phyloP scores from a whole-genome alignment of 1,284 basidiomycete genomes.

The Trichosporon sp. region DNA sequence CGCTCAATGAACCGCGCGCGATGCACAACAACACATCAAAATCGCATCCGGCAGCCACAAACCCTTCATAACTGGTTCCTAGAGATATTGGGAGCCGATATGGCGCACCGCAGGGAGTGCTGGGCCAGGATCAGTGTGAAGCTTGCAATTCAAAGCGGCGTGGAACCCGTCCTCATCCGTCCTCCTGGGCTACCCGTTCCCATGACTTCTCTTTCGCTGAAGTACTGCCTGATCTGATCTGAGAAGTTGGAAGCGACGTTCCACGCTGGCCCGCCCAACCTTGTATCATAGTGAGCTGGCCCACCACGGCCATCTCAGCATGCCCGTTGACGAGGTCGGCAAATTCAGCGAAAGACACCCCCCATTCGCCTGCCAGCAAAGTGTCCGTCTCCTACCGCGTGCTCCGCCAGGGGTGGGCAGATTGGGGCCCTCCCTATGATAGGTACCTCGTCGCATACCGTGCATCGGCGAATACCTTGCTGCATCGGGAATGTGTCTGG shows the following conservation, averaged over 20 bases:
- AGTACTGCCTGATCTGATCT: neutral
- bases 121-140: neutral
- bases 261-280: neutral
- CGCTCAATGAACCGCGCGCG: neutral
- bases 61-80: constrained; percentile 4
- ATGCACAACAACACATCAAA: neutral
- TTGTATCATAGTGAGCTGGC: too few relatives aligned
- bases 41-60: neutral
- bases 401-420: constrained; percentile 7
- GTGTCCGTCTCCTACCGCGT: neutral
- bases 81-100: neutral
- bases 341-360: neutral
- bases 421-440: neutral
- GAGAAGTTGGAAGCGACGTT: neutral
- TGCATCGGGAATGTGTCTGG: neutral
- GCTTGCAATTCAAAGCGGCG: neutral
- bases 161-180: neutral
- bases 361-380: neutral
- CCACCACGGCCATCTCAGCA: neutral
- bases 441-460: neutral
- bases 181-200: neutral
- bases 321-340: neutral
- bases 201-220: neutral
- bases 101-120: neutral
- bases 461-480: neutral